Evolutionary conservation across 2,329 filamentous ascomycete genomes (phyloP), one percentile per base, ranked within the genome.

Genomic region (Blumeria graminis): DNA sequence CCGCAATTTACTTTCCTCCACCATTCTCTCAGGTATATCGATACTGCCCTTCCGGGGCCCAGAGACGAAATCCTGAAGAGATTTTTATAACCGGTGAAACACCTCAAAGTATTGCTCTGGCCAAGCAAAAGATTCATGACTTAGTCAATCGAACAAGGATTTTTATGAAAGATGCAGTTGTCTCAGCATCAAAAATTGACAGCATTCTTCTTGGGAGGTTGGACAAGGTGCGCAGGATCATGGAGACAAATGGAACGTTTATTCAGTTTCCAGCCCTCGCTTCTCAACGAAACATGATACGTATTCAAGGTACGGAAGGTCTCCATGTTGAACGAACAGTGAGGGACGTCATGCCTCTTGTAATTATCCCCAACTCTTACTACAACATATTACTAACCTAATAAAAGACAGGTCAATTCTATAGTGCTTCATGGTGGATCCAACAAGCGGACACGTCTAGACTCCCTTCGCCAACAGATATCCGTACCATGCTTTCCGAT

Each of bases 191-290:
- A 67, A 98, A 98, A 72, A 87, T 96, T 60, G 92, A 98, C 69
- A 93, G 84, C 67, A 90, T 98, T 63, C 70, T 98, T 58, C 79
- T 96, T 38, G 85, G 85, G 63, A 84, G 92, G 32, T 75, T 96
- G 64, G 90, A 96, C 69, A 96, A 96, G 69, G 87, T 98, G 58
- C 86, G 89, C 65, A 95, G 94, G 74, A 94, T 98, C 61, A 90
- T 95, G 70, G 92, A 98, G 67, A 84, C 84, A 57, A 96, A 96
- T 65, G 92, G 90, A 39, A 93, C 90, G 6, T 94, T 93, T 68
- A 87, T 98, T 63, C 77, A 94, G 67, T 86, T 98, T 61, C 92
- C 92, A 7, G 81, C 84, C 18, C 75, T 98, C 43, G 92, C 87
- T 22, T 87, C 86, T 61, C 84, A 90, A 68, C 84, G 84, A 58